Conservation (phyloP, 805 yeast genomes). For the Yamadazyma sp. region DNA sequence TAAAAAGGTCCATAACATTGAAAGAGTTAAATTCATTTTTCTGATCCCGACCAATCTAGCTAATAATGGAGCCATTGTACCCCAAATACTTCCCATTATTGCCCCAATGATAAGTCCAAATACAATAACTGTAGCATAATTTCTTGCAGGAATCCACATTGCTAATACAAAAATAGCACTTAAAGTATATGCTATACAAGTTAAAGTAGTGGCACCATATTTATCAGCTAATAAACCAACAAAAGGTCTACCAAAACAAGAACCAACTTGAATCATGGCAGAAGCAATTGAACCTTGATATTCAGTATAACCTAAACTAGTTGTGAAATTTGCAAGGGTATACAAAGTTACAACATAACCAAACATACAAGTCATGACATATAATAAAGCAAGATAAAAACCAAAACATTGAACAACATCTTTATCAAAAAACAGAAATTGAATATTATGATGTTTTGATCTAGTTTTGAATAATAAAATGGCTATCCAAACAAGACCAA, state of each 20-base stretch:
- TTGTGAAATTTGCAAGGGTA: conserved; percentile 57
- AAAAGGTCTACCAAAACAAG: conserved; percentile 52
- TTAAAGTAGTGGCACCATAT: conserved; percentile 51
- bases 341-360: conserved; percentile 62
- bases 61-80: conserved; percentile 49
- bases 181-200: conserved; percentile 20
- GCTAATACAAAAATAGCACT: conserved; percentile 30
- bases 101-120: conserved; percentile 54
- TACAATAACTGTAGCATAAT: conserved; percentile 51
- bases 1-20: conserved; percentile 51
- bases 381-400: conserved; percentile 30
- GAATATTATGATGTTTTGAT: conserved; percentile 18
- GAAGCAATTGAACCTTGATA: conserved; percentile 56
- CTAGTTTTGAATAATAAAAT: conserved; percentile 16
- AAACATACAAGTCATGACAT: conserved; percentile 47
- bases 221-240: conserved; percentile 51
- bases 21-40: conserved; percentile 46
- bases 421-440: conserved; percentile 37
- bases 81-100: conserved; percentile 61
- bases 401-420: conserved; percentile 38
- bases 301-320: conserved; percentile 54
- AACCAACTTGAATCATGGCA: conserved; percentile 60
- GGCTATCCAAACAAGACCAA: conserved; percentile 23
- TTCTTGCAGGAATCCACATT: conserved; percentile 49
- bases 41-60: conserved; percentile 54